Percentiles rank a stretch among this genome's conserved stretches.
Evolutionary conservation across 805 yeast species (phyloP).

Genomic region (Osmozyma mogii): DNA sequence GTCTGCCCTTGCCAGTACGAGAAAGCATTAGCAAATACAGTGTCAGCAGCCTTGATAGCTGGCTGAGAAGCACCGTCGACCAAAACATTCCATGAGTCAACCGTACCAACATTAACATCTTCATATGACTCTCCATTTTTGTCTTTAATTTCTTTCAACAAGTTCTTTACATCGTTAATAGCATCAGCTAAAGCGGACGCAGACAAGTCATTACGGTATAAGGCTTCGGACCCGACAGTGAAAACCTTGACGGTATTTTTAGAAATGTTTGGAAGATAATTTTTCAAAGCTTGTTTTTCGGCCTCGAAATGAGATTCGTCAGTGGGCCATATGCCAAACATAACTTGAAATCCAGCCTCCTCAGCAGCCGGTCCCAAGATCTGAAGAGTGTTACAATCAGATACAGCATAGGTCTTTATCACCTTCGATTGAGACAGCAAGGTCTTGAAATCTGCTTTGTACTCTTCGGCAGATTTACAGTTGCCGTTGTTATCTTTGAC

Average conservation of each 20-base stretch:
- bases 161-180: conserved; percentile 54
- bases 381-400: conserved; percentile 89
- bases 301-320: conserved; percentile 69
- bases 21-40: conserved; percentile 90
- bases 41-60: conserved; percentile 75
- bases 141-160: conserved; percentile 58
- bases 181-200: conserved; percentile 64
- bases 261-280: conserved; percentile 67
- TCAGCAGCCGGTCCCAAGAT: conserved; percentile 83
- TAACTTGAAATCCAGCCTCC: conserved; percentile 62
- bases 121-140: conserved; percentile 73
- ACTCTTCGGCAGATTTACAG: conserved; percentile 72
- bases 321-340: conserved; percentile 92
- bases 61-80: conserved; percentile 70
- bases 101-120: conserved; percentile 77
- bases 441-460: conserved; percentile 54
- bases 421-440: conserved; percentile 53
- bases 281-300: conserved; percentile 65
- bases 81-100: conserved; percentile 90
- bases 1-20: conserved; percentile 99
- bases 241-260: conserved; percentile 63
- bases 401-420: conserved; percentile 82
- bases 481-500: conserved; percentile 65
- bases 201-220: conserved; percentile 82
- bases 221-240: conserved; percentile 92